Evolutionary conservation across 2,329 filamentous ascomycete genomes (phyloP).

Genomic region (Drechslerella coelobrocha): DNA sequence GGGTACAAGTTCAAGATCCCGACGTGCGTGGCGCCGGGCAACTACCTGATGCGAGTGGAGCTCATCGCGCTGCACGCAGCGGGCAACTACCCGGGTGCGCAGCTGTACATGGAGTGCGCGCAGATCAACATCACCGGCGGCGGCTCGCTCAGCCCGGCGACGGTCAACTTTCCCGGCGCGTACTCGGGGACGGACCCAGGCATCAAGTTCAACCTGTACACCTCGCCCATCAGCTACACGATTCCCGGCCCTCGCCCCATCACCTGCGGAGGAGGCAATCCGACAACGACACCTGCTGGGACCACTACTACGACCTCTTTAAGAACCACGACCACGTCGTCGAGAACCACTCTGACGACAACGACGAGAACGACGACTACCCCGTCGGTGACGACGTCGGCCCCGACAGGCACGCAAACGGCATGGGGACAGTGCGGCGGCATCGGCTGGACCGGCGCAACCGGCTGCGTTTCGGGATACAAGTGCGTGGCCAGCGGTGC

Average conservation of each 20-base stretch:
- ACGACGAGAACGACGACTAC: slow-evolving; percentile 15
- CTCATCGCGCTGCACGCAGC: slow-evolving; percentile 54
- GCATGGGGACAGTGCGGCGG: slow-evolving; percentile 46
- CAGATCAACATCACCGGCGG: slow-evolving; percentile 54
- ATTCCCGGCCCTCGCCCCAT: slow-evolving; percentile 59
- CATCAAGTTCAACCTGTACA: slow-evolving; percentile 54
- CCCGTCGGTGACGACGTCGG: background rate
- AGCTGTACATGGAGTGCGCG: slow-evolving; percentile 55
- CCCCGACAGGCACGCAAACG: background rate
- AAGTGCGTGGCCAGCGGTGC: slow-evolving; percentile 25
- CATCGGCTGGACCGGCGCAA: slow-evolving; percentile 45
- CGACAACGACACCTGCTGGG: slow-evolving; percentile 16
- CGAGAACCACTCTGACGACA: background rate
- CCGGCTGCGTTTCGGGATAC: slow-evolving; percentile 28
- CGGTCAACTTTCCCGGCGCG: slow-evolving; percentile 54
- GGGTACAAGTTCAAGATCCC: slow-evolving; percentile 60
- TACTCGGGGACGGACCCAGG: slow-evolving; percentile 51
- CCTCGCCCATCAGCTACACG: slow-evolving; percentile 57
- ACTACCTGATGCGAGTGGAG: slow-evolving; percentile 54
- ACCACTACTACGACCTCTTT: slow-evolving; percentile 9
- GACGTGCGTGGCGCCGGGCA: slow-evolving; percentile 55
- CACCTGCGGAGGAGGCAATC: slow-evolving; percentile 45
- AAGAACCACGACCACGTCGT: background rate
- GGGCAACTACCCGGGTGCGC: slow-evolving; percentile 44
- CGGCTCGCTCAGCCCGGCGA: slow-evolving; percentile 51